Evolutionary conservation across 164 flowering plant species (phyloP).

Genomic region (Macadamia tetraphylla): DNA sequence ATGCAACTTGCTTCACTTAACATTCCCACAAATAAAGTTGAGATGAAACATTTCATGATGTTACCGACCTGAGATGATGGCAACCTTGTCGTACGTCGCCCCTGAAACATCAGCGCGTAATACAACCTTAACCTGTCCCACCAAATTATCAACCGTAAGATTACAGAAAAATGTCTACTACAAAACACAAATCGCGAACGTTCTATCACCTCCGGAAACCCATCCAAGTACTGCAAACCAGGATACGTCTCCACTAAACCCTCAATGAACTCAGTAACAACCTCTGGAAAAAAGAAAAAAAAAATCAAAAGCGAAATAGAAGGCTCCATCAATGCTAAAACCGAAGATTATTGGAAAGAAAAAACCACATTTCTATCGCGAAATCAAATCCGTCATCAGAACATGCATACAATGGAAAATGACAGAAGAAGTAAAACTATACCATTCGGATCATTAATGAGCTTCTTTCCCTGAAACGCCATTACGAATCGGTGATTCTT

Average conservation of each 20-base stretch:
- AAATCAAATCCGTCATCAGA: background rate
- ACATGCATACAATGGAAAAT: background rate
- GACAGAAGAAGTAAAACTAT: background rate
- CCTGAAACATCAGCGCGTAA: conserved; percentile 75
- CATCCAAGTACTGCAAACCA: conserved; percentile 82
- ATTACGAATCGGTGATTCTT: conserved; percentile 13
- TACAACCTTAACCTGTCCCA: conserved; percentile 81
- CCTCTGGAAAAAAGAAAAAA: conserved; percentile 41
- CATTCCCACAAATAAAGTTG: too few species aligned
- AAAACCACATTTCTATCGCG: background rate
- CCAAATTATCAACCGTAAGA: background rate
- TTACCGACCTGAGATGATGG: conserved; percentile 80
- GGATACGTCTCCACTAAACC: conserved; percentile 93
- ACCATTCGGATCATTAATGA: conserved; percentile 81
- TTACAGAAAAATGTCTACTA: too few species aligned
- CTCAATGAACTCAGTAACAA: conserved; percentile 87
- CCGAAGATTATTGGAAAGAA: background rate
- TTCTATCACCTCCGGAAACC: conserved; percentile 70
- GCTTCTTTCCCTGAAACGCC: conserved; percentile 68
- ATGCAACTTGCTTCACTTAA: too few species aligned
- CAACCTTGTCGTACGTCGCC: conserved; percentile 77
- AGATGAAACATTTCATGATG: conserved; percentile 1
- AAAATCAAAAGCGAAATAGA: background rate
- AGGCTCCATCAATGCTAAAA: background rate
- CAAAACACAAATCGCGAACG: background rate